Evolutionary conservation across 352 stramenopile species (phyloP).

Genomic region (Phytopythium sindhum): DNA sequence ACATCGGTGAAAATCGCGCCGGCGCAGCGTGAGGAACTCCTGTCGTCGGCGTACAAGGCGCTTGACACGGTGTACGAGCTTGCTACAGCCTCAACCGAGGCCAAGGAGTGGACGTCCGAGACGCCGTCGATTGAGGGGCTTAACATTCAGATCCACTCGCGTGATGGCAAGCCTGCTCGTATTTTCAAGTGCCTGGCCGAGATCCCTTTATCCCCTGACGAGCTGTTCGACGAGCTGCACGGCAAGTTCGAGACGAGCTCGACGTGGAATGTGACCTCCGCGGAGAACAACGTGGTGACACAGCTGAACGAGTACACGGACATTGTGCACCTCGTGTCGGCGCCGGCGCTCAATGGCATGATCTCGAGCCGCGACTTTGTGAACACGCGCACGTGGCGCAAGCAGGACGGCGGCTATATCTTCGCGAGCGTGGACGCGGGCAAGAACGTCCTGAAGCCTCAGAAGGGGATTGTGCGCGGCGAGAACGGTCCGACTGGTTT

Average conservation of each 20-base stretch:
- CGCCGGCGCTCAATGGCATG: conserved; percentile 62
- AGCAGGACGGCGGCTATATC: conserved; percentile 71
- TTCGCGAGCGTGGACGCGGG: conserved; percentile 60
- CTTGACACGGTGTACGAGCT: conserved; percentile 56
- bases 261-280: conserved; percentile 73
- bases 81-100: conserved; percentile 32
- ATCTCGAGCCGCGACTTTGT: conserved; percentile 83
- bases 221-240: conserved; percentile 78
- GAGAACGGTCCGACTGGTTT: conserved; percentile 76
- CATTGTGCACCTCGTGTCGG: conserved; percentile 65
- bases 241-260: conserved; percentile 72
- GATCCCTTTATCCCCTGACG: conserved; percentile 64
- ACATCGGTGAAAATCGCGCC: conserved; percentile 37
- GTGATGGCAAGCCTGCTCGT: conserved; percentile 65
- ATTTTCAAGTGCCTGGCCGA: conserved; percentile 75
- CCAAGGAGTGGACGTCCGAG: conserved; percentile 64
- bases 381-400: conserved; percentile 70
- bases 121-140: conserved; percentile 43
- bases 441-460: conserved; percentile 64
- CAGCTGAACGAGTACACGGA: conserved; percentile 69
- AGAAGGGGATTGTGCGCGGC: conserved; percentile 71
- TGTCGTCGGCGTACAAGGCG: conserved; percentile 38
- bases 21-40: conserved; percentile 43
- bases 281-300: conserved; percentile 72
- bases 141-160: conserved; percentile 57